A percentile compares a stretch with the other conserved stretches of the same genome.
These are phyloP conservation scores for Orbilia blumenaviensis DNA, from an alignment of 2,329 filamentous ascomycete species.

Conservation along the genomic window DNA sequence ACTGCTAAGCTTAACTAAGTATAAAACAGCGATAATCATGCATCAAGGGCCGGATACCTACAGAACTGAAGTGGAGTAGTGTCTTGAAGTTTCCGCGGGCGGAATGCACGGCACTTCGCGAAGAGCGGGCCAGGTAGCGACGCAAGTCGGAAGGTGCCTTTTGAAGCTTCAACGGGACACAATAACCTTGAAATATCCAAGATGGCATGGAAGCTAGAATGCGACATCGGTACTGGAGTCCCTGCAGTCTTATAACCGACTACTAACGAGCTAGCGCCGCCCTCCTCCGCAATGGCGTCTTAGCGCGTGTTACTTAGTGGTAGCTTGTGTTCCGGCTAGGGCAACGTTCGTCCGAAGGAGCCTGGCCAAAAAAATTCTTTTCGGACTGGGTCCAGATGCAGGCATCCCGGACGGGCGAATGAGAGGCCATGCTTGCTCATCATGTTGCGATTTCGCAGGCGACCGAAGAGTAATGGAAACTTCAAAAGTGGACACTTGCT, in stretches of 20 bases:
- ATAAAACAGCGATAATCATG: too few relatives aligned
- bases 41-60: too few relatives aligned
- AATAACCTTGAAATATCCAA: neutral
- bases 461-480: neutral
- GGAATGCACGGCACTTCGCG: neutral
- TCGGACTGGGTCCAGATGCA: neutral
- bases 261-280: neutral
- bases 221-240: neutral
- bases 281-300: constrained; percentile 10
- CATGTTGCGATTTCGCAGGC: constrained; percentile 30
- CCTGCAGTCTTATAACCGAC: neutral
- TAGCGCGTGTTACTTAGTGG: too few relatives aligned
- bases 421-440: constrained; percentile 22
- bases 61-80: too few relatives aligned
- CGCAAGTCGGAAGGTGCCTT: neutral
- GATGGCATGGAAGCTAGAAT: neutral
- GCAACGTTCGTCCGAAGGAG: constrained; percentile 30
- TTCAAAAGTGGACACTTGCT: neutral
- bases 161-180: neutral
- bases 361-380: constrained; percentile 24
- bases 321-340: neutral
- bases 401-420: constrained; percentile 18
- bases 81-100: neutral
- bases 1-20: too few relatives aligned
- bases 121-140: neutral